These are phyloP conservation scores for Heterobasidion occidentale DNA, from an alignment of 1,284 basidiomycete species.

Conservation along the genomic window DNA sequence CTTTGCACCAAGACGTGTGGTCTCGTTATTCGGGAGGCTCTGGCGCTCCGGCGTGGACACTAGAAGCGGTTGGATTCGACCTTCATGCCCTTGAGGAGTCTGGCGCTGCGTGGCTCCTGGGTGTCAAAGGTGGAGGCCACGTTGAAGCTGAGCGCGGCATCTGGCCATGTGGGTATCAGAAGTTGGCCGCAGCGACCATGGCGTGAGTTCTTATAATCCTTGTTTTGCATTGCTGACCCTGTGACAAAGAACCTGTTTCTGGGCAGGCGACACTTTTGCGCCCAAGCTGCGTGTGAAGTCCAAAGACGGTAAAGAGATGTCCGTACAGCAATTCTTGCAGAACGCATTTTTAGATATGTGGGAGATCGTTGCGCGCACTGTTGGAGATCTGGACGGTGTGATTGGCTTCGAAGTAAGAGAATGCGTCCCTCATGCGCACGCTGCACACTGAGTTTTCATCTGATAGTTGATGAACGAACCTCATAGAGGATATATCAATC, in stretches of 20 bases:
- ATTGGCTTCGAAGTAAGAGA: slow-evolving; percentile 81
- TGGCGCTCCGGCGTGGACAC: slow-evolving; percentile 89
- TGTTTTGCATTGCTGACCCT: slow-evolving; percentile 4
- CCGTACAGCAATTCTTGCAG: slow-evolving; percentile 83
- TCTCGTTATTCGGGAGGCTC: slow-evolving; percentile 91
- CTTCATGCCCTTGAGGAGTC: slow-evolving; percentile 68
- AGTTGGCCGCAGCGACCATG: slow-evolving; percentile 83
- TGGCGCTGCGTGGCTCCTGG: slow-evolving; percentile 79
- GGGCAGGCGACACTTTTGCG: slow-evolving; percentile 83
- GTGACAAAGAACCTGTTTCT: slow-evolving; percentile 65
- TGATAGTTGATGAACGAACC: slow-evolving; percentile 91
- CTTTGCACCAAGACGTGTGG: slow-evolving; percentile 91
- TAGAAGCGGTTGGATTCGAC: slow-evolving; percentile 77
- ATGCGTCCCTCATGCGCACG: neutral
- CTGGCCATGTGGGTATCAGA: slow-evolving; percentile 90
- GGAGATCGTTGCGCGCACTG: slow-evolving; percentile 55
- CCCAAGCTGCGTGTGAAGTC: slow-evolving; percentile 60
- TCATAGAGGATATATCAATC: slow-evolving; percentile 85
- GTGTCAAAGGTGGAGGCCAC: slow-evolving; percentile 69
- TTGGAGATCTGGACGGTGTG: slow-evolving; percentile 74
- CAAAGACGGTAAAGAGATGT: slow-evolving; percentile 38
- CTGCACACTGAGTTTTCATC: neutral
- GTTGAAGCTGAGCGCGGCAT: slow-evolving; percentile 68
- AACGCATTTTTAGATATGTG: slow-evolving; percentile 77
- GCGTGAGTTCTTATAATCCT: slow-evolving; percentile 42